Conservation (phyloP, 306 rosid species). For the Dryas drummondii region DNA sequence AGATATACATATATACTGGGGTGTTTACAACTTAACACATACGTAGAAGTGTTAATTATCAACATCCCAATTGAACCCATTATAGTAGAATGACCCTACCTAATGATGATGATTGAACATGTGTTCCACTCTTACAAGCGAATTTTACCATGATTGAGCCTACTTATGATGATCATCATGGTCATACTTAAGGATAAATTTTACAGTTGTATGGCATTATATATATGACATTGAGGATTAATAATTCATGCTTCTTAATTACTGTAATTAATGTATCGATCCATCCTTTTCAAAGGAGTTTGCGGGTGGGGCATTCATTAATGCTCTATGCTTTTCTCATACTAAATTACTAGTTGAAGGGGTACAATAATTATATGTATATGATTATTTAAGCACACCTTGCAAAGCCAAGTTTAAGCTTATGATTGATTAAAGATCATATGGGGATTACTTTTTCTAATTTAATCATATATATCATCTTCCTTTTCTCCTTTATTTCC, state of each 20-base stretch:
- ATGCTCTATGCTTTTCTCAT: not conserved
- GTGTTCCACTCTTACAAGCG: not conserved
- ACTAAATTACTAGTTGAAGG: conserved; percentile 25
- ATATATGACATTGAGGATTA: conserved; percentile 10
- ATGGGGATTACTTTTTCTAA: conserved; percentile 6
- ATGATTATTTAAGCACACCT: conserved; percentile 25
- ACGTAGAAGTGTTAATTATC: no score
- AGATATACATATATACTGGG: no score
- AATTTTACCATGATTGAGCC: conserved; percentile 1
- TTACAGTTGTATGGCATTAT: conserved; percentile 40
- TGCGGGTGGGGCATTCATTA: conserved; percentile 15
- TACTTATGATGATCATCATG: not conserved
- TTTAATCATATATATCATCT: conserved; percentile 8
- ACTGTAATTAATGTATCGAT: no score
- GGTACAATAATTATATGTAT: conserved; percentile 17
- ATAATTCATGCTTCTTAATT: not conserved
- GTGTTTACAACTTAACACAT: no score
- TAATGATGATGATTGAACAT: not conserved
- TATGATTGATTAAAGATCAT: conserved; percentile 22
- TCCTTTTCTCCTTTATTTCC: conserved; percentile 16
- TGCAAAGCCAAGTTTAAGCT: conserved; percentile 25
- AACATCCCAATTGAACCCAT: not conserved
- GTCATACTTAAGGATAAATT: not conserved
- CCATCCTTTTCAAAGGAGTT: not conserved
- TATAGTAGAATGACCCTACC: not conserved